phyloP scores from a whole-genome alignment of 495 filamentous ascomycete species.

The Amphirosellinia nigrospora region DNA sequence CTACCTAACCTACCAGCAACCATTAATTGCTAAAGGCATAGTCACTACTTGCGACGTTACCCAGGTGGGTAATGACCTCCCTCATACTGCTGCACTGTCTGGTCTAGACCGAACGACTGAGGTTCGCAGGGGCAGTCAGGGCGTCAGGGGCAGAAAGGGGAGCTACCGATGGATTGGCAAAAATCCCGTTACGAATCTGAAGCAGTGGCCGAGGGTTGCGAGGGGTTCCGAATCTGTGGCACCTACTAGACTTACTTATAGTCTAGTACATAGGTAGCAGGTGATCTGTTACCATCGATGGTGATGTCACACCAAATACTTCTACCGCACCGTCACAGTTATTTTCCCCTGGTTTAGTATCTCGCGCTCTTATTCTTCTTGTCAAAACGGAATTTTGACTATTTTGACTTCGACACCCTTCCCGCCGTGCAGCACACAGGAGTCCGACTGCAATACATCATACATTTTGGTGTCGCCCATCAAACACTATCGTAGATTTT shows the following conservation, averaged over 20 bases:
- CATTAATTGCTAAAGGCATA: not conserved
- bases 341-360: not conserved
- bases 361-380: not conserved
- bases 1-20: not conserved
- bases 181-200: conserved; percentile 6
- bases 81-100: not conserved
- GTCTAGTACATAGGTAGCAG: too few species aligned
- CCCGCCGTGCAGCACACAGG: not conserved
- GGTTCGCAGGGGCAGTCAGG: conserved; percentile 12
- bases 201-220: not conserved
- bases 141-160: not conserved
- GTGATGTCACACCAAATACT: conserved; percentile 12
- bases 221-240: not conserved
- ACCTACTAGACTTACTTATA: not conserved
- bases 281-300: not conserved
- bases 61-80: not conserved
- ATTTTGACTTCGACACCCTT: not conserved
- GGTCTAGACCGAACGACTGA: not conserved
- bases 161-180: not conserved
- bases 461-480: not conserved
- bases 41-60: not conserved
- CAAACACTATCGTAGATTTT: not conserved
- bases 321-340: not conserved
- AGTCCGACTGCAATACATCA: not conserved
- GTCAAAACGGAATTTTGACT: not conserved